phyloP scores from a whole-genome alignment of 164 flowering plant species.

The Stephania cephalantha region DNA sequence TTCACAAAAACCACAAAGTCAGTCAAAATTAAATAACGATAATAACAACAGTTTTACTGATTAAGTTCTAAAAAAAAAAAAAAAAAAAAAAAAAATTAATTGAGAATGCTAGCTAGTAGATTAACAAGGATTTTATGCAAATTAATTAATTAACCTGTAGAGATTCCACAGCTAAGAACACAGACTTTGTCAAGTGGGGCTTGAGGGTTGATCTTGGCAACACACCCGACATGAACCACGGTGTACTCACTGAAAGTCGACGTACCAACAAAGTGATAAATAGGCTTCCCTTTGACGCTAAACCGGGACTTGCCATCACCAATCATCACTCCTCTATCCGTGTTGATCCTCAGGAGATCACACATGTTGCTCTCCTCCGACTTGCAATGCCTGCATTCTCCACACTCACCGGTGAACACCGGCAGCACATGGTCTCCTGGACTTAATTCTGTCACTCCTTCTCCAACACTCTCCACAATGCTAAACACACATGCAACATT shows the following conservation, averaged over 20 bases:
- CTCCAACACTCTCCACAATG: conserved; percentile 63
- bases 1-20: neutral
- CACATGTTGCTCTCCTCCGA: conserved; percentile 76
- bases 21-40: too few species aligned
- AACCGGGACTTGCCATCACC: conserved; percentile 51
- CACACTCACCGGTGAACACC: conserved; percentile 59
- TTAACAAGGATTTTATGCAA: neutral
- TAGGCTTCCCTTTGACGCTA: conserved; percentile 51
- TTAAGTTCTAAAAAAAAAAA: too few species aligned
- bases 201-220: conserved; percentile 52
- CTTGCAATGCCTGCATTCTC: conserved; percentile 49
- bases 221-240: conserved; percentile 45
- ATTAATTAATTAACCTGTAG: conserved; percentile 34
- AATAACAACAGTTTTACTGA: too few species aligned
- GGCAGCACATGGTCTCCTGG: conserved; percentile 72
- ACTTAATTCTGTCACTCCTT: conserved; percentile 51
- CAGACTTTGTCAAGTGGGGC: conserved; percentile 70
- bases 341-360: conserved; percentile 55
- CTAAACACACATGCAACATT: conserved; percentile 18
- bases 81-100: neutral
- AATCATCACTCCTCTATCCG: conserved; percentile 61
- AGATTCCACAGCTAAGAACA: conserved; percentile 58
- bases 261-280: conserved; percentile 58
- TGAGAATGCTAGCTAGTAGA: neutral
- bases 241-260: conserved; percentile 63